These are phyloP conservation scores for Plasmodium vinckei DNA, from an alignment of 169 alveolate genomes.

Conservation along the genomic window DNA sequence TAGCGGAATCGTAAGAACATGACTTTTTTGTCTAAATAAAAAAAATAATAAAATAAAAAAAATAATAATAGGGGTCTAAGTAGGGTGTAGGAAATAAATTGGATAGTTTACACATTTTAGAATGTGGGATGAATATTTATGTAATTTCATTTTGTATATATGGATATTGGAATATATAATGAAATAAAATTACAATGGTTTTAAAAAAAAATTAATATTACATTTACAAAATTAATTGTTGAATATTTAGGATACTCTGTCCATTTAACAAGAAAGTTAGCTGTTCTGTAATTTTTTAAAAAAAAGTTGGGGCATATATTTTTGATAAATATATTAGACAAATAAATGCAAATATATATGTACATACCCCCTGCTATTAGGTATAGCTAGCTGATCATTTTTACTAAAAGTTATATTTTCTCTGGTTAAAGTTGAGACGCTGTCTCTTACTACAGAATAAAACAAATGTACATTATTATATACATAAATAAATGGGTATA, in stretches of 20 bases:
- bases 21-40: conserved; percentile 33
- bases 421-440: conserved; percentile 38
- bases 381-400: conserved; percentile 37
- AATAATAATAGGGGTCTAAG: not conserved
- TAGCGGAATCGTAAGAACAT: conserved; percentile 30
- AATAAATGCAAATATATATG: not conserved
- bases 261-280: conserved; percentile 59
- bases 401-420: conserved; percentile 53
- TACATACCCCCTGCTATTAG: conserved; percentile 75
- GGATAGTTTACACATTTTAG: not conserved
- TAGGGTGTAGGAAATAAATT: not conserved
- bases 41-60: not conserved
- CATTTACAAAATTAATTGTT: conserved; percentile 60
- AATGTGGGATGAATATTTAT: not conserved
- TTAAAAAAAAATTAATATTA: not conserved
- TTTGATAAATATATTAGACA: not conserved
- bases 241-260: conserved; percentile 73
- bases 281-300: conserved; percentile 22
- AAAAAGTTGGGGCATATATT: not conserved
- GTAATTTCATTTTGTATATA: not conserved
- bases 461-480: not conserved
- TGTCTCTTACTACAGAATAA: conserved; percentile 11
- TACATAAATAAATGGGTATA: not conserved
- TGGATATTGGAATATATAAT: too few relatives aligned
- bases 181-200: too few relatives aligned